Evolutionary conservation across 2,329 filamentous ascomycete genomes (phyloP), one percentile per base, ranked within the genome.

Genomic region (Sporothrix mexicana): DNA sequence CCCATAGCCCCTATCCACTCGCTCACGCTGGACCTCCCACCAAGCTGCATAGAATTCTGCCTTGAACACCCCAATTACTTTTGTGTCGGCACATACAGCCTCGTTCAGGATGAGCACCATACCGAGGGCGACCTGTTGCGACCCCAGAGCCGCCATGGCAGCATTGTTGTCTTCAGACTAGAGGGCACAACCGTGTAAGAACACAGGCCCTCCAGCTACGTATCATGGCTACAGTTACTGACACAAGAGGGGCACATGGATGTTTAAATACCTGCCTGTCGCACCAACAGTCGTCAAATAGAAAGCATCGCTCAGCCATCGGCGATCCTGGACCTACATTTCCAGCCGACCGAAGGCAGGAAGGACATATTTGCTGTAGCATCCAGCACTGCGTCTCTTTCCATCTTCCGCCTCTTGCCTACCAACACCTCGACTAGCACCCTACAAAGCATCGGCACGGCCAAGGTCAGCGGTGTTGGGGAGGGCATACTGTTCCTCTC

Each of bases 251-350:
- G 15, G 3, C 25, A n/a, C 25, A n/a, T 20, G 47, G 20, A 30
- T n/a, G 17, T 36, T 36, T 36, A 36, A 53, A 17, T 13, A 45
- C 36, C 71, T 49, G 45, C 36, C 51, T 45, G 41, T 7, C 15
- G n/a, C 10, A 17, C 30, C 13, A 45, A 70, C 71, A 75, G 53
- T 36, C 9, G 3, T 2, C 43, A 23, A 20, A 49, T 91, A 4
- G 88, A 93, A 78, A 91, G 87, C 0, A 75, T 91, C 4, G 78
- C 83, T 5, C 89, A 92, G 25, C 87, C 90, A 3, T 93, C 90
- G 70, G 95, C 93, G 6, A 87, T 98, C 41, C 87, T 98, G 70
- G 95, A 98, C 79, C 84, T 98, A 43, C 93, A 95, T 77, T 98
- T 98, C 80, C 89, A 91, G 74, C 88, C 88, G 1, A 78, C 82